These are phyloP conservation scores for Fomitopsis serialis DNA, from an alignment of 768 basidiomycete species.

Conservation along the genomic window DNA sequence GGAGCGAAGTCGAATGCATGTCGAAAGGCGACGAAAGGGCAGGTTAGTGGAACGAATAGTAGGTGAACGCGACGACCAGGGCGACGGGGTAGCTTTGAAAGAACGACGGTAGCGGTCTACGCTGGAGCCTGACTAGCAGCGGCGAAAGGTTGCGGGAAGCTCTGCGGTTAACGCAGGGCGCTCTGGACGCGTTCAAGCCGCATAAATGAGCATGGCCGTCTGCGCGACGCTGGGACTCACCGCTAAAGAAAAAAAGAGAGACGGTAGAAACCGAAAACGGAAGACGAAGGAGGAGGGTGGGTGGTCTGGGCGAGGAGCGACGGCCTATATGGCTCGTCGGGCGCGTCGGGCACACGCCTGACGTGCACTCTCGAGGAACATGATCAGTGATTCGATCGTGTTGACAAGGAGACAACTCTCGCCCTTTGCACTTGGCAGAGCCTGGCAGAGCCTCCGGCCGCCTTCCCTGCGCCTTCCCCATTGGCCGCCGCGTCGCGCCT, in stretches of 20 bases:
- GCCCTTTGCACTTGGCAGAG: neutral
- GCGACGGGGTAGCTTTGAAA: constrained; percentile 30
- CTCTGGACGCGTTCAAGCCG: constrained; percentile 25
- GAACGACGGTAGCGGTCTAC: constrained; percentile 59
- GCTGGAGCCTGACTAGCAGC: constrained; percentile 72
- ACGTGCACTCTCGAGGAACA: constrained; percentile 9
- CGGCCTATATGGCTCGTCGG: constrained; percentile 29
- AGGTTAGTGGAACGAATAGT: constrained; percentile 24
- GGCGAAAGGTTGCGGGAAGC: constrained; percentile 35
- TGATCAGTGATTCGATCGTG: constrained; percentile 15
- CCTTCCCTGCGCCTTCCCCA: no score
- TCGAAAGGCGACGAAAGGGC: constrained; percentile 36
- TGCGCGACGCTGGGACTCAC: constrained; percentile 32
- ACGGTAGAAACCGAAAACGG: constrained; percentile 31
- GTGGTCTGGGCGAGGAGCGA: constrained; percentile 10
- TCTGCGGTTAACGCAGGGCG: constrained; percentile 37
- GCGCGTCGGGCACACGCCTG: neutral
- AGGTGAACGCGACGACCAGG: constrained; percentile 22
- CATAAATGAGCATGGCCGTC: no score
- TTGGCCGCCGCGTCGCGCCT: constrained; percentile 7
- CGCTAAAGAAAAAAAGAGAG: constrained; percentile 27
- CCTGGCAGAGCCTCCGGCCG: no score
- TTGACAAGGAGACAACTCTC: constrained; percentile 8
- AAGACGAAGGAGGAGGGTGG: constrained; percentile 32
- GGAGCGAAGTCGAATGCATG: constrained; percentile 50